phyloP scores from a whole-genome alignment of 2,329 filamentous ascomycete genomes.

The Xylaria hypoxylon region DNA sequence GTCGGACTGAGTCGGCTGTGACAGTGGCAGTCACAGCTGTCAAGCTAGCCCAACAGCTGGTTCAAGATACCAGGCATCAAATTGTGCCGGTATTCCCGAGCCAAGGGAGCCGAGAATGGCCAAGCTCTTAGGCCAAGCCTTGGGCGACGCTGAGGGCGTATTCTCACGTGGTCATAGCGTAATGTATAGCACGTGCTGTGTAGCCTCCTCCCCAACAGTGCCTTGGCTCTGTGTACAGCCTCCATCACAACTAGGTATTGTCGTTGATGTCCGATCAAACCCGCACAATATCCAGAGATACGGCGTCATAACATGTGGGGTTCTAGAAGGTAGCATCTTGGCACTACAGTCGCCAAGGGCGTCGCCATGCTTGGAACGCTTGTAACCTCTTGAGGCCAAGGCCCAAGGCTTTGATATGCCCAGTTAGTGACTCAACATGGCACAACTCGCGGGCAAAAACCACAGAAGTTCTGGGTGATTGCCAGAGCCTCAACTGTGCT shows the following conservation, averaged over 20 bases:
- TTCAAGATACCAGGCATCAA: no score
- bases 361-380: slow-evolving; percentile 29
- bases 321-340: slow-evolving; percentile 38
- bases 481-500: slow-evolving; percentile 16
- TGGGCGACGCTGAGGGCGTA: neutral
- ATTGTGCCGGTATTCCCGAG: slow-evolving; percentile 36
- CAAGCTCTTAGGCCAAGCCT: no score
- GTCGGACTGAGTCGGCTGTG: slow-evolving; percentile 8
- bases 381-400: slow-evolving; percentile 22
- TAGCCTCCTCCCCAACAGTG: no score
- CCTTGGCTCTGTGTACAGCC: no score
- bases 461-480: neutral
- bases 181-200: slow-evolving; percentile 12
- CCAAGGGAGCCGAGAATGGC: slow-evolving; percentile 21
- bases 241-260: neutral
- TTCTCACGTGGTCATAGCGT: slow-evolving; percentile 32
- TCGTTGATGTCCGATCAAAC: slow-evolving; percentile 19
- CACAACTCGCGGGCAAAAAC: neutral
- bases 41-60: slow-evolving; percentile 6
- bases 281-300: slow-evolving; percentile 9
- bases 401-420: slow-evolving; percentile 22
- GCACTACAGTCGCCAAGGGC: slow-evolving; percentile 43
- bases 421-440: neutral
- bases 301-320: slow-evolving; percentile 11
- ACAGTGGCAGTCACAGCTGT: neutral